These are phyloP conservation scores for Leishmania gerbilli DNA, from an alignment of 208 protist genomes.

Conservation along the genomic window DNA sequence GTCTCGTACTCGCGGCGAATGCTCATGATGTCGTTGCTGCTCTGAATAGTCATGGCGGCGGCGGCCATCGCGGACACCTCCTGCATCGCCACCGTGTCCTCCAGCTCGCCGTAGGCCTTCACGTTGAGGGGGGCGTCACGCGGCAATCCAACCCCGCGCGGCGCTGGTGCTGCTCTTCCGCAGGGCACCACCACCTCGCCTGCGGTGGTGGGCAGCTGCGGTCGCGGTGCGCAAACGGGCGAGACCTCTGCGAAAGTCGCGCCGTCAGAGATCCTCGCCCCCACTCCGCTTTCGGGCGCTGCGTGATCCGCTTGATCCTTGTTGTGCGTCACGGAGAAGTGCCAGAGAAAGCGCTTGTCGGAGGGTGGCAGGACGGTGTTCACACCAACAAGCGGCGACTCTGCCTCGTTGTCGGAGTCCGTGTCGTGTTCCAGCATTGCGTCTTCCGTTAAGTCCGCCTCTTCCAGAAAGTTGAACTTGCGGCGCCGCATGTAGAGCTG, in stretches of 20 bases:
- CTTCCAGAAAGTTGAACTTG: slow-evolving; percentile 32
- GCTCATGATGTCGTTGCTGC: slow-evolving; percentile 42
- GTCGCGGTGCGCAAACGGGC: background rate
- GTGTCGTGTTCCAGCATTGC: slow-evolving; percentile 7
- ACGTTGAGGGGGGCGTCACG: background rate
- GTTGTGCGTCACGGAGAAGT: slow-evolving; percentile 5
- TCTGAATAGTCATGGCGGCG: background rate
- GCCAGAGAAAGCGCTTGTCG: slow-evolving; percentile 29
- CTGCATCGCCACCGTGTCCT: slow-evolving; percentile 3
- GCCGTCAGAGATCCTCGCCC: background rate
- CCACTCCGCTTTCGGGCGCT: background rate
- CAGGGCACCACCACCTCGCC: background rate
- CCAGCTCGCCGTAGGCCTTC: slow-evolving; percentile 8
- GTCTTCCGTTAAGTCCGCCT: slow-evolving; percentile 27
- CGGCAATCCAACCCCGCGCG: background rate
- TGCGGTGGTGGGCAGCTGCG: background rate
- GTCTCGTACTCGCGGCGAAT: slow-evolving; percentile 56
- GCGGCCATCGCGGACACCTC: background rate
- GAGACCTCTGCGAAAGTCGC: slow-evolving; percentile 1
- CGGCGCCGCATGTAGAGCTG: slow-evolving; percentile 43
- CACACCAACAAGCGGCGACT: slow-evolving; percentile 13
- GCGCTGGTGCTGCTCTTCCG: slow-evolving; percentile 2
- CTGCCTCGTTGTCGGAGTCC: slow-evolving; percentile 35
- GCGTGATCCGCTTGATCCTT: background rate
- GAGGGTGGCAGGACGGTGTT: background rate